Evolutionary conservation across 345 rosid genomes (phyloP), one percentile per base, ranked within the genome.

Genomic region (Crucihimalaya himalaica): DNA sequence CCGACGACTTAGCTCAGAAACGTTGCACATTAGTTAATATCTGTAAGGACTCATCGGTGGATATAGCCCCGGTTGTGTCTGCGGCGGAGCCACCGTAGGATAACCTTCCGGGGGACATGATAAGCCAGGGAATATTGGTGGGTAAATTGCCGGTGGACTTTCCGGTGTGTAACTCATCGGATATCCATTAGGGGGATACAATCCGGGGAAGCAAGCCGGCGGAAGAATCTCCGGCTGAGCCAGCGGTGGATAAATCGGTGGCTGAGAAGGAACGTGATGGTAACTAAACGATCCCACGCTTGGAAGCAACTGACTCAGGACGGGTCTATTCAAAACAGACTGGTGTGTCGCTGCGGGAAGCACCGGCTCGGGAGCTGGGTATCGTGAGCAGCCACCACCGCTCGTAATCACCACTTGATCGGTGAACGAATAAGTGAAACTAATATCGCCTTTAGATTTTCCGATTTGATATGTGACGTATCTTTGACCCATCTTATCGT

Each of bases 281-380:
- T 76, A 28, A 47, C 71, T 55, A 63, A 76, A 70, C 46, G 75
- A 70, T 70, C 75, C 80, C 3, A 63, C 80, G 5, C 75, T 76
- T 55, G 80, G 80, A 63, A 76, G 80, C 73, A 76, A 37, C 73
- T 63, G 65, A 63, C 75, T 63, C 52, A 76, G 35, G 14, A 70
- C 60, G 8, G 80, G 75, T 63, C 60, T 16, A 14, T 63, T 55
- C 28, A n/a, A 53, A 40, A 61, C 70, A 52, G 70, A 70, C 25
- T 5, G 14, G 37, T 32, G 18, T 6, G 50, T 16, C 20, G 47
- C 37, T 16, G 67, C 34, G 8, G 42, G 70, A 29, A 37, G 62
- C 12, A 55, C 45, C 1, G 74, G 66, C 45, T 54, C 37, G 2
- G 63, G 52, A 62, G 65, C 79, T 53, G 27, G 4, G 47, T 67